phyloP scores from a whole-genome alignment of 345 rosid genomes.

The Rhodomyrtus tomentosa region DNA sequence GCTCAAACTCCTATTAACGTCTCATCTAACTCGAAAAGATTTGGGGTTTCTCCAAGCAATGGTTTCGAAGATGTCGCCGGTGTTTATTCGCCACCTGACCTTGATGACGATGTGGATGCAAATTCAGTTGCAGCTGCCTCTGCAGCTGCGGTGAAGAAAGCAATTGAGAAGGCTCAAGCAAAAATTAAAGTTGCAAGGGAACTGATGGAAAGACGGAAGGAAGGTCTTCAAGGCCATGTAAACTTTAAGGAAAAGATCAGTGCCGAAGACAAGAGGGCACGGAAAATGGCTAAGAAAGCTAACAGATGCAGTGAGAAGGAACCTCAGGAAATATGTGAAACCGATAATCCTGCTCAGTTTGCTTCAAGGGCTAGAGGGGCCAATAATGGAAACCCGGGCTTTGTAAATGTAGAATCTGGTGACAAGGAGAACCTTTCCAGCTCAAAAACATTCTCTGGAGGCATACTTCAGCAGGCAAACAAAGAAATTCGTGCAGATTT shows the following conservation, averaged over 20 bases:
- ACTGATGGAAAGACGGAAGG: constrained; percentile 59
- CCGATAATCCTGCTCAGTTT: constrained; percentile 11
- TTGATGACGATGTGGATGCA: constrained; percentile 60
- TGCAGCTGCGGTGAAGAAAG: constrained; percentile 78
- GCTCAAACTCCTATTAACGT: constrained; percentile 18
- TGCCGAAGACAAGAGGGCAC: constrained; percentile 15
- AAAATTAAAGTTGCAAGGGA: constrained; percentile 70
- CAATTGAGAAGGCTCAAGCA: constrained; percentile 77
- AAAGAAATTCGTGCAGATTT: constrained; percentile 12
- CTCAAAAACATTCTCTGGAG: background rate
- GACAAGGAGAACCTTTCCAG: constrained; percentile 4
- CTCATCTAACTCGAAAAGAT: constrained; percentile 9
- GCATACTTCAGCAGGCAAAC: constrained; percentile 7
- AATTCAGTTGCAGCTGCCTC: constrained; percentile 81
- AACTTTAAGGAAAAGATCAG: constrained; percentile 19
- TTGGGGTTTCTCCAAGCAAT: constrained; percentile 19
- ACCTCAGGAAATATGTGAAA: background rate
- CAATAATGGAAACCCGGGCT: constrained; percentile 5
- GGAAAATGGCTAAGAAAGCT: constrained; percentile 16
- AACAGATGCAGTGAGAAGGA: constrained; percentile 21
- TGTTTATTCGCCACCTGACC: constrained; percentile 40
- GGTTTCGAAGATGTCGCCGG: constrained; percentile 24
- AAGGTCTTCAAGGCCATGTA: constrained; percentile 31
- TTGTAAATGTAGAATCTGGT: constrained; percentile 6
- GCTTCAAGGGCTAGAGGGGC: background rate